Evolutionary conservation across 2,329 filamentous ascomycete genomes (phyloP), one percentile per base, ranked within the genome.

Genomic region (Didymella sp.): DNA sequence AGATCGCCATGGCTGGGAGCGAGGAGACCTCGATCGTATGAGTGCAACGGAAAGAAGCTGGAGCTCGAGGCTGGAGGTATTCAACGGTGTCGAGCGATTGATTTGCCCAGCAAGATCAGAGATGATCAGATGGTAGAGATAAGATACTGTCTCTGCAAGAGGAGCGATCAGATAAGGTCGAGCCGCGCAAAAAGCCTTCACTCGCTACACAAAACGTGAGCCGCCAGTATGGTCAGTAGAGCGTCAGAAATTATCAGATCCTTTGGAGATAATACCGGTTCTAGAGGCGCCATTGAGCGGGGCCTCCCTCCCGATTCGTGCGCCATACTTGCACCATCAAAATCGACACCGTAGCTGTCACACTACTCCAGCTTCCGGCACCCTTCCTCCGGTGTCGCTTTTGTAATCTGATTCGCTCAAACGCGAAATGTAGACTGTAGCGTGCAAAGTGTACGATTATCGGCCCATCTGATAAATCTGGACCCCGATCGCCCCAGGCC

Each of bases 1-100:
- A 81, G 40, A 78, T 63, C 21, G 77, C 77, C 80, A 82, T 82
- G 40, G 53, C 13, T 66, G 59, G 28, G 19, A 33, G 31, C 44
- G 24, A 6, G 8, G 3, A 22, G 7, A 28, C 47, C 31, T 44
- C 48, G 6, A 9, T 13, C 27, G 15, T 28, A 19, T n/a, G 7
- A 27, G 15, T 17, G 13, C 19, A 24, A 31, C 13, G 9, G 21
- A 17, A 8, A 30, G 19, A 24, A 25, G 12, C 17, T 25, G 31
- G 21, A 21, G 42, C 4, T 25, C 11, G 30, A 35, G 9, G 43
- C 17, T 24, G 30, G 22, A 38, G 12, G 24, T 12, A n/a, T 24
- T n/a, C 15, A 40, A 42, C 25, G 33, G 38, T 43, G n/a, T 27
- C 47, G 24, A 48, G 41, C 44, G 40, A 49, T 17, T 48, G 46